A percentile compares a stretch with the other conserved stretches of the same genome.
phyloP scores from a whole-genome alignment of 2,329 filamentous ascomycete genomes.

The Verticillium isaacii region DNA sequence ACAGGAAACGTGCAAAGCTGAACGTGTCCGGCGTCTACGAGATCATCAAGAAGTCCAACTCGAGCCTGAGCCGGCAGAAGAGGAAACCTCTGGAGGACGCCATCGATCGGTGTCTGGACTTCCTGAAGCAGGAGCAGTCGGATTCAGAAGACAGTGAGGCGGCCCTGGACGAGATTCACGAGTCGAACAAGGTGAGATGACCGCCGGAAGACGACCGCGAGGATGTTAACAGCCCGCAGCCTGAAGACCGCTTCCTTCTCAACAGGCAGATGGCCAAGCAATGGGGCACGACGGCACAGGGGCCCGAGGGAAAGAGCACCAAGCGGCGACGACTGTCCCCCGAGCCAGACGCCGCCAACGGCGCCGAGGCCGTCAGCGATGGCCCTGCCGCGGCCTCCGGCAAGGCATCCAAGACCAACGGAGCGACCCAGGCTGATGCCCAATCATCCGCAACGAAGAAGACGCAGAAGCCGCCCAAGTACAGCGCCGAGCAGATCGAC shows the following conservation, averaged over 20 bases:
- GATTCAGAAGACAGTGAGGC: conserved; percentile 51
- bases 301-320: conserved; percentile 14
- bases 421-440: not conserved
- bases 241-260: conserved; percentile 32
- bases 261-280: conserved; percentile 37
- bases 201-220: conserved; percentile 11
- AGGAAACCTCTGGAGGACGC: conserved; percentile 79
- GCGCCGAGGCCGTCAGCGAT: conserved; percentile 6
- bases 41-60: conserved; percentile 79
- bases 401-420: conserved; percentile 2
- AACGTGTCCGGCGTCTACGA: conserved; percentile 59
- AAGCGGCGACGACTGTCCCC: conserved; percentile 15
- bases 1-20: conserved; percentile 27
- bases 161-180: conserved; percentile 32
- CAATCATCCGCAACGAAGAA: conserved; percentile 5
- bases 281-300: conserved; percentile 24
- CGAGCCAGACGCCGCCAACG: conserved; percentile 11
- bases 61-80: conserved; percentile 74
- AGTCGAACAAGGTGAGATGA: conserved; percentile 13
- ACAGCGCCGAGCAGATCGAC: conserved; percentile 9
- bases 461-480: conserved; percentile 9
- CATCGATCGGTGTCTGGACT: conserved; percentile 74
- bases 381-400: conserved; percentile 3
- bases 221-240: conserved; percentile 15
- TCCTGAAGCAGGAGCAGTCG: conserved; percentile 61